A percentile compares a stretch with the other conserved stretches of the same genome.
Evolutionary conservation across 164 flowering plant genomes (phyloP).

Genomic region (Hamamelis virginiana): DNA sequence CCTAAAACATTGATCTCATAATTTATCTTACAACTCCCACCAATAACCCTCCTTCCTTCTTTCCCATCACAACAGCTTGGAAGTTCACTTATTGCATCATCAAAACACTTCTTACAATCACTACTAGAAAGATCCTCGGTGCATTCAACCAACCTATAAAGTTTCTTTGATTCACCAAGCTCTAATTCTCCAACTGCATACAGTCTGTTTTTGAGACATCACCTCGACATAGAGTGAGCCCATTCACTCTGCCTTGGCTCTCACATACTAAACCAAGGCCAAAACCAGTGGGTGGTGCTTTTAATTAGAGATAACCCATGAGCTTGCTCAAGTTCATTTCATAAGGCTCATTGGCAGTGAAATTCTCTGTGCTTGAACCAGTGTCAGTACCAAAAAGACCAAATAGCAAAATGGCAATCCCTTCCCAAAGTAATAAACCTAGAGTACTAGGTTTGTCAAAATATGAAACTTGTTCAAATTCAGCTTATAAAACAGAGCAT

Average conservation of each 20-base stretch:
- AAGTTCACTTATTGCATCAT: too few relatives aligned
- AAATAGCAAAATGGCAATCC: too few relatives aligned
- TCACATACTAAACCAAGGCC: conserved; percentile 16
- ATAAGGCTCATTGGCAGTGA: conserved; percentile 20
- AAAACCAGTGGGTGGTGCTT: conserved; percentile 27
- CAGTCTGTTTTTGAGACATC: conserved; percentile 26
- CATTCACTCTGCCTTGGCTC: conserved; percentile 13
- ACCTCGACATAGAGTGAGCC: conserved; percentile 46
- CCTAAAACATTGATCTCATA: too few relatives aligned
- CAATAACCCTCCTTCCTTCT: too few relatives aligned
- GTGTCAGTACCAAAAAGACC: conserved; percentile 11
- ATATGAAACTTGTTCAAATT: too few relatives aligned
- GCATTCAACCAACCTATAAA: too few relatives aligned
- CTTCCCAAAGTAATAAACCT: too few relatives aligned
- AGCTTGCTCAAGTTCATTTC: conserved; percentile 19
- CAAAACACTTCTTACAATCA: too few relatives aligned
- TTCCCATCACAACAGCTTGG: too few relatives aligned
- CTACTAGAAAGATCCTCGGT: too few relatives aligned
- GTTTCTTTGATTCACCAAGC: conserved; percentile 5
- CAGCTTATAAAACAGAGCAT: not conserved
- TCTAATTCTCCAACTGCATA: conserved; percentile 34
- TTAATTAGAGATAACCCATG: not conserved
- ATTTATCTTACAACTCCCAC: too few relatives aligned
- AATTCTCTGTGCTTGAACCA: conserved; percentile 21
- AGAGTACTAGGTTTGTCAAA: too few relatives aligned